A percentile compares a stretch with the other conserved stretches of the same genome.
Evolutionary conservation across 768 basidiomycete genomes (phyloP).

Genomic region (Collybiopsis luxurians): DNA sequence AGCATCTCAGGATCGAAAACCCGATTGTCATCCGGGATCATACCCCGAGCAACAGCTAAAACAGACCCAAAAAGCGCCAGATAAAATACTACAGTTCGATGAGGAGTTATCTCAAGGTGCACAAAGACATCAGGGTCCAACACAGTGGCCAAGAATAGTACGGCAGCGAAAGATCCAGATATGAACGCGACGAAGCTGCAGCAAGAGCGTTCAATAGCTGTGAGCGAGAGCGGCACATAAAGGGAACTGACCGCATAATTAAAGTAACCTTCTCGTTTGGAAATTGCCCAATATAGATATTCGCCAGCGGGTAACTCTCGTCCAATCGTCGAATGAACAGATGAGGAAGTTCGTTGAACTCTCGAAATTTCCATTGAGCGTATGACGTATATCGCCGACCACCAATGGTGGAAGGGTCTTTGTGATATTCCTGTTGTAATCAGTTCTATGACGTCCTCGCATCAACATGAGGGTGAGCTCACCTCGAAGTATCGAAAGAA

Average conservation of each 20-base stretch:
- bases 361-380: slow-evolving; percentile 97
- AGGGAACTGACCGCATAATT: slow-evolving; percentile 74
- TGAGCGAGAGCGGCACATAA: neutral
- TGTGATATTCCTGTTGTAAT: slow-evolving; percentile 88
- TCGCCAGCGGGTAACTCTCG: slow-evolving; percentile 85
- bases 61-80: slow-evolving; percentile 84
- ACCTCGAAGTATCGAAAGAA: slow-evolving; percentile 99
- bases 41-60: slow-evolving; percentile 86
- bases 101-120: slow-evolving; percentile 92
- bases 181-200: slow-evolving; percentile 92
- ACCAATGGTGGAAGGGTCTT: slow-evolving; percentile 94
- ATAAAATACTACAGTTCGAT: slow-evolving; percentile 93
- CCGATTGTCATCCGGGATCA: slow-evolving; percentile 92
- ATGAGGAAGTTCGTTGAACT: slow-evolving; percentile 98
- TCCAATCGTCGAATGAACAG: slow-evolving; percentile 84
- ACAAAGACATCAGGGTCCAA: slow-evolving; percentile 92
- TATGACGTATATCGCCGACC: slow-evolving; percentile 91
- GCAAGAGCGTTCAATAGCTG: neutral
- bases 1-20: slow-evolving; percentile 94
- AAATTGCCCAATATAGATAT: slow-evolving; percentile 96
- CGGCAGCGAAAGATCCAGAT: slow-evolving; percentile 94
- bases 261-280: slow-evolving; percentile 92
- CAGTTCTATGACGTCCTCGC: neutral
- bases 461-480: slow-evolving; percentile 18
- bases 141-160: slow-evolving; percentile 87